Evolutionary conservation across 2,329 filamentous ascomycete species (phyloP).

Genomic region (Aspergillus pseudonomiae): DNA sequence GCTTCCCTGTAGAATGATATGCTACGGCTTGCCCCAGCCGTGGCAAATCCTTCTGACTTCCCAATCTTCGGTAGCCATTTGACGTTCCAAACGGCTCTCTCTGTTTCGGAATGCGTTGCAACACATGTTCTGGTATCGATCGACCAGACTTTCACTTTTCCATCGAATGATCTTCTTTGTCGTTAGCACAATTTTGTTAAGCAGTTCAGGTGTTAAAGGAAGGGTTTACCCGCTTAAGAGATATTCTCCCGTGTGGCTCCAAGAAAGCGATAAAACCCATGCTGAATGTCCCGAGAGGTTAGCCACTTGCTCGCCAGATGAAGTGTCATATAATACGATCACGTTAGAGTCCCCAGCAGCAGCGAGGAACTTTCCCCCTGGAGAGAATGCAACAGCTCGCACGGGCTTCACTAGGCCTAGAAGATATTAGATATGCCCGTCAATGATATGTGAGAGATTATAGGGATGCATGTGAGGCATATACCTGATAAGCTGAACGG

Average conservation of each 20-base stretch:
- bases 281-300: constrained; percentile 78
- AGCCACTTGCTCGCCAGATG: constrained; percentile 87
- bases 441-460: not conserved
- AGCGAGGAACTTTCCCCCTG: constrained; percentile 79
- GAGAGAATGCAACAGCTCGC: constrained; percentile 83
- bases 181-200: constrained; percentile 16
- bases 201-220: not conserved
- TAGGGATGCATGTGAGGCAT: constrained; percentile 22
- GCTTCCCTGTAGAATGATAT: constrained; percentile 85
- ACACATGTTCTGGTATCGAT: constrained; percentile 82
- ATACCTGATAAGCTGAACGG: constrained; percentile 80
- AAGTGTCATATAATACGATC: constrained; percentile 89
- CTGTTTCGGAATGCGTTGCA: constrained; percentile 89
- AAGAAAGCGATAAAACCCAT: constrained; percentile 90
- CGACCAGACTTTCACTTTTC: constrained; percentile 95
- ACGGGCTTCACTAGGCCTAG: constrained; percentile 83
- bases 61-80: constrained; percentile 77
- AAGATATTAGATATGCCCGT: constrained; percentile 21
- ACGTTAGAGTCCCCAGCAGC: constrained; percentile 87
- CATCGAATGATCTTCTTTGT: constrained; percentile 70
- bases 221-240: constrained; percentile 72
- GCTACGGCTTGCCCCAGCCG: constrained; percentile 74
- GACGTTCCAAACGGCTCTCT: constrained; percentile 80
- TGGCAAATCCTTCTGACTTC: constrained; percentile 71
- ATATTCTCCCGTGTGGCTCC: constrained; percentile 91